Base-by-base conservation (phyloP, 371 early-diverging fungal species). In the Mortierella sp. region DNA sequence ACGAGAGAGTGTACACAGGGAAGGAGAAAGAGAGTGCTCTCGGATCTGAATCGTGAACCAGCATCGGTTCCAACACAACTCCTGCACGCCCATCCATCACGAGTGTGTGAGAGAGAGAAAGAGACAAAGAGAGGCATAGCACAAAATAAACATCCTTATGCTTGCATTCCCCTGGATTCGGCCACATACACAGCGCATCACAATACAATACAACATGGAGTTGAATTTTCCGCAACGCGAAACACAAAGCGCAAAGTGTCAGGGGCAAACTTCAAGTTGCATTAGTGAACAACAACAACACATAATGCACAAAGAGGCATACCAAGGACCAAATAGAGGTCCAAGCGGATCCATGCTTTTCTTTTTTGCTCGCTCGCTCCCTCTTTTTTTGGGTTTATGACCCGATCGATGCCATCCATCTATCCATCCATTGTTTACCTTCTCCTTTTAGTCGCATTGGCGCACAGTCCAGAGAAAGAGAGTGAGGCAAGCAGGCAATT, bases 401-500 rank as follows among this genome's bases (percentile, higher is more conserved):
- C 44, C 68, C 68, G 68, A 68, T 68, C 68, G 68, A 68, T 68
- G 21, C 50, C 50, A 47, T 13, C 47, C 47, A 50, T 13, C 47
- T 13, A 50, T 50, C 50, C 50, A 50, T 16, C 50, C 42, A 21
- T 3, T 65, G 2, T 34, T 9, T 38, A 21, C 24, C 21, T 63
- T 34, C 2, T 34, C 68, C 42, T 55, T 55, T 38, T 24, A 42
- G 21, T 21, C n/a, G 42, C 24, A 42, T 68, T 68, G 42, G 68
- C 68, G 68, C 24, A 24, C 44, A 24, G 38, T 38, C 11, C 8
- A 68, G 21, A 10, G 24, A 38, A 63, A 8, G 14, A 63, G 31
- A n/a, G n/a, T n/a, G 21, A 63, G 21, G 9, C 34, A 34, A 13
- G 0, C 4, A 31, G 31, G 34, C 42, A 38, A 38, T 38, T 38